Evolutionary conservation across 2,329 filamentous ascomycete species (phyloP), one percentile per base, ranked within the genome.

Genomic region (Pezicula rhizophila): DNA sequence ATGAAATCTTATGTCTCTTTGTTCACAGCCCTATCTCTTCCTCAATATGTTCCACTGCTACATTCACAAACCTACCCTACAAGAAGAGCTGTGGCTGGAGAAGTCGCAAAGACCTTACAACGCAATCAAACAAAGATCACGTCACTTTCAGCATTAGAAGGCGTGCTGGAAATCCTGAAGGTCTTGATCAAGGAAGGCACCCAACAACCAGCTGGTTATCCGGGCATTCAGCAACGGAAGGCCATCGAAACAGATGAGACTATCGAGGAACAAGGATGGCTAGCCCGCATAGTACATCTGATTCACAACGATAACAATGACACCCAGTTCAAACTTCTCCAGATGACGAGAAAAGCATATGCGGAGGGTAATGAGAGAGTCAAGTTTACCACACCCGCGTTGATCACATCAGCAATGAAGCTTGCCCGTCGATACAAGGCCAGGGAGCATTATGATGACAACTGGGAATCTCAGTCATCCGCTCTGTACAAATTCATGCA

Each of bases 401-500:
- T 99, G 42, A 84, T 99, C 56, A 97, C 92, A 3, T 84, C 87
- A 2, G 88, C 89, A 14, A 82, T 97, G 69, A 95, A 93, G 67
- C 78, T 99, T 45, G 91, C 92, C 2, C 84, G 90, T 46, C 84
- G 83, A 50, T 89, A 91, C 73, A 99, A 99, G 74, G 73, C 84
- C 20, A 84, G 92, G 44, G 93, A 99, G 69, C 92, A 97, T 67
- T 90, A 80, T 53, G 83, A 86, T 37, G 82, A 87, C 65, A 85
- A 87, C 60, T 88, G 82, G 80, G 79, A 82, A 47, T 76, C 79
- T 5, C 82, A 87, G 61, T 85, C 81, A 42, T 91, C 89, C 7
- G 82, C 89, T 0, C 75, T 97, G 7, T 96, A 92, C 77, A 96
- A 96, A 65, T 97, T 99, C 66, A 85, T 96, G 73, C 93, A 97